Evolutionary conservation across 257 asterid species (phyloP).

Genomic region (Galeopsis tetrahit): DNA sequence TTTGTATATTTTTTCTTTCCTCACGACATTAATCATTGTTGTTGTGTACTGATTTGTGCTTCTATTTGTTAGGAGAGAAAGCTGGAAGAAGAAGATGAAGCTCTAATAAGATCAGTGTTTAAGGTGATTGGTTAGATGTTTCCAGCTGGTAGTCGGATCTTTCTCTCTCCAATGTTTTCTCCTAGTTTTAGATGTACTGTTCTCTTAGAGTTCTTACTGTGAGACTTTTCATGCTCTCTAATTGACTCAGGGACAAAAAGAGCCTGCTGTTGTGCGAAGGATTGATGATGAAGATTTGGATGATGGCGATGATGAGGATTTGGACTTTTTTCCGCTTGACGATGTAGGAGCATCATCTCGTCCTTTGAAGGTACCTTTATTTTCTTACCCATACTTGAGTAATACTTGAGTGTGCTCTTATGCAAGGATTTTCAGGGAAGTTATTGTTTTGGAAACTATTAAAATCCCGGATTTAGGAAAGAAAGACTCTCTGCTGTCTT

Average conservation of each 20-base stretch:
- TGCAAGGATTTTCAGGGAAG: too few species aligned
- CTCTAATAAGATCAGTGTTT: conserved; percentile 65
- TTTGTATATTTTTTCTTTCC: not conserved
- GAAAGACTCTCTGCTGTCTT: too few species aligned
- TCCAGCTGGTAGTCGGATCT: not conserved
- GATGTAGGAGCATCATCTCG: conserved; percentile 41
- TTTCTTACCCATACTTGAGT: too few species aligned
- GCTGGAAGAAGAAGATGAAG: conserved; percentile 80
- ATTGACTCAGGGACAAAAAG: conserved; percentile 53
- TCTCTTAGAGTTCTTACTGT: conserved; percentile 9
- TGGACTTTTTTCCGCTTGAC: conserved; percentile 30
- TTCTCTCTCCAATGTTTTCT: not conserved
- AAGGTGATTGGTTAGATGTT: conserved; percentile 38
- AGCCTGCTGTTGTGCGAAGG: conserved; percentile 48
- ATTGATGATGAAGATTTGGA: conserved; percentile 68
- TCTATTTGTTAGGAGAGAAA: conserved; percentile 52
- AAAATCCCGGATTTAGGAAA: too few species aligned
- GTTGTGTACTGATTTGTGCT: conserved; percentile 4
- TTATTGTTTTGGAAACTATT: too few species aligned
- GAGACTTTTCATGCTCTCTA: conserved; percentile 6
- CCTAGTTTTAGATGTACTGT: conserved; percentile 1
- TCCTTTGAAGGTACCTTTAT: conserved; percentile 51
- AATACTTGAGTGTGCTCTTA: too few species aligned
- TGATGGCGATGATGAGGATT: conserved; percentile 49
- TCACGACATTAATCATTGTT: not conserved